Evolutionary conservation across 1,284 basidiomycete genomes (phyloP).

Genomic region (Porogramme epimiltina): DNA sequence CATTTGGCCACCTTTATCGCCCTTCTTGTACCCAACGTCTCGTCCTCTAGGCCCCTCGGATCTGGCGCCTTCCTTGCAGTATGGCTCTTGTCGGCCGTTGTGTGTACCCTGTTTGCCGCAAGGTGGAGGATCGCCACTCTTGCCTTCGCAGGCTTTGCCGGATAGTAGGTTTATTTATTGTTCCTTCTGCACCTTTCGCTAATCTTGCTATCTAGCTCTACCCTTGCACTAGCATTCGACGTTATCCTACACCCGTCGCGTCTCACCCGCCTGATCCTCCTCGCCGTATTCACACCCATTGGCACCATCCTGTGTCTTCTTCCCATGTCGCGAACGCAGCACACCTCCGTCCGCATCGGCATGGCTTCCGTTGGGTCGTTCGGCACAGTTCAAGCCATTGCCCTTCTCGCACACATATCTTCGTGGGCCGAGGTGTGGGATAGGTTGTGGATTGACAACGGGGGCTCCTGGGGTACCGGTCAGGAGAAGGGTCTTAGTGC

Average conservation of each 20-base stretch:
- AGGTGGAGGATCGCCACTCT: conserved; percentile 51
- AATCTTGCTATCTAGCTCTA: conserved; percentile 35
- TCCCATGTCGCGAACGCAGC: conserved; percentile 46
- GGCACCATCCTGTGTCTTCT: conserved; percentile 45
- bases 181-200: not conserved
- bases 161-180: conserved; percentile 45
- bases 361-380: conserved; percentile 59
- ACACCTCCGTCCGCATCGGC: conserved; percentile 49
- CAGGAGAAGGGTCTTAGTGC: conserved; percentile 61
- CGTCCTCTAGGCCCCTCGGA: conserved; percentile 44
- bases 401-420: conserved; percentile 50
- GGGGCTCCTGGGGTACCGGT: conserved; percentile 50
- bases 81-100: conserved; percentile 54
- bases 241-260: conserved; percentile 63
- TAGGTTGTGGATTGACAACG: conserved; percentile 52
- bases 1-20: conserved; percentile 62
- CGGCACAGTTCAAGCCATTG: conserved; percentile 53
- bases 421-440: conserved; percentile 66
- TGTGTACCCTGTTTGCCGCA: conserved; percentile 49
- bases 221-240: conserved; percentile 51
- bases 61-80: conserved; percentile 56
- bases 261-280: conserved; percentile 53
- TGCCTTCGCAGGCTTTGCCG: conserved; percentile 46
- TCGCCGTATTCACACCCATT: conserved; percentile 44
- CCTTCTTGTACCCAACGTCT: conserved; percentile 55